Conservation (phyloP, 768 basidiomycete species). For the Dioszegia hungarica region DNA sequence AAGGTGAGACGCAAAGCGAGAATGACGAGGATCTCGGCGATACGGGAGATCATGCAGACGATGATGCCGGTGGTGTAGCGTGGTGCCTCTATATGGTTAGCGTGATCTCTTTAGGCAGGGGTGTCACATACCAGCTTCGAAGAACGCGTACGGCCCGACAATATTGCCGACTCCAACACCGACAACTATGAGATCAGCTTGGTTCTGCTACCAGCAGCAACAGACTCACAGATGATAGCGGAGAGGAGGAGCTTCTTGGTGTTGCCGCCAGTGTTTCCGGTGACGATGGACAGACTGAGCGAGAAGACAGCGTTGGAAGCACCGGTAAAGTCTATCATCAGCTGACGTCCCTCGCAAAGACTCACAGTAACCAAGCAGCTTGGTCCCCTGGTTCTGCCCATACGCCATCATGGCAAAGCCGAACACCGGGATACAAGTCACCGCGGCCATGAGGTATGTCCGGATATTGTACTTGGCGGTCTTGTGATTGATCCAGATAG, state of each 20-base stretch:
- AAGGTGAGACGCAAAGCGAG: conserved; percentile 15
- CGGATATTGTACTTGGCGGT: conserved; percentile 36
- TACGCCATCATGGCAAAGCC: conserved; percentile 31
- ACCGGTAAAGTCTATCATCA: conserved; percentile 40
- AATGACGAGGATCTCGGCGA: conserved; percentile 21
- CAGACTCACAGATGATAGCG: conserved; percentile 44
- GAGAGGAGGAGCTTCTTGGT: conserved; percentile 48
- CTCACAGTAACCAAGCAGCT: conserved; percentile 29
- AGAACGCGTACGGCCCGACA: conserved; percentile 21
- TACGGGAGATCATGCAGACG: conserved; percentile 15
- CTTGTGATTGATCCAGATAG: conserved; percentile 31
- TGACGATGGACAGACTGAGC: conserved; percentile 47
- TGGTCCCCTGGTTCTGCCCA: conserved; percentile 24
- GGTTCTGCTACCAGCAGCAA: conserved; percentile 35
- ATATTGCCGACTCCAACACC: conserved; percentile 37
- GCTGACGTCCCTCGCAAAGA: conserved; percentile 32
- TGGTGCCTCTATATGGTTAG: conserved; percentile 11
- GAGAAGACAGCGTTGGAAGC: conserved; percentile 47
- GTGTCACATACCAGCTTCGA: neutral
- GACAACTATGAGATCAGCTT: conserved; percentile 36
- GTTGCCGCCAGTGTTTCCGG: conserved; percentile 51
- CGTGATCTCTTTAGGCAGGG: neutral
- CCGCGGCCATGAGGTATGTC: conserved; percentile 45
- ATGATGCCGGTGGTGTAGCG: conserved; percentile 19
- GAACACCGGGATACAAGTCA: conserved; percentile 7